Evolutionary conservation across 2,329 filamentous ascomycete species (phyloP).

Genomic region (Catunica adiposa): DNA sequence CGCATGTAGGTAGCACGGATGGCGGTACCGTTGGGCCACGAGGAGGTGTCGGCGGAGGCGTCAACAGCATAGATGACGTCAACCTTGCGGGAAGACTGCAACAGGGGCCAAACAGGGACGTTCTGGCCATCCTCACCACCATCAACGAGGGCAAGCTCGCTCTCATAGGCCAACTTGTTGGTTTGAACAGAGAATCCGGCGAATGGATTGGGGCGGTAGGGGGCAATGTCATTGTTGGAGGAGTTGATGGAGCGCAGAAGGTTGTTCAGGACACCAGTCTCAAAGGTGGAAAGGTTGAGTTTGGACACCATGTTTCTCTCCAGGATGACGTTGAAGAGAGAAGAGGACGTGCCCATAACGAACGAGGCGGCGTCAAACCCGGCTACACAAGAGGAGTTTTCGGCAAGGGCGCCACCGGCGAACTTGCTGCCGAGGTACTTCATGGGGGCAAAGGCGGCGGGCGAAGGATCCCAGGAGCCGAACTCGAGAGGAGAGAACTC

Average conservation of each 20-base stretch:
- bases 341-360: conserved; percentile 67
- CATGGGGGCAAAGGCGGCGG: conserved; percentile 42
- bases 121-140: conserved; percentile 69
- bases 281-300: conserved; percentile 19
- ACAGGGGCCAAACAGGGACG: conserved; percentile 54
- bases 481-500: conserved; percentile 53
- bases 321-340: conserved; percentile 70
- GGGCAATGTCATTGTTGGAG: conserved; percentile 57
- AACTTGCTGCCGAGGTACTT: conserved; percentile 45
- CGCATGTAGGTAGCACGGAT: conserved; percentile 41
- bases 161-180: conserved; percentile 27
- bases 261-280: conserved; percentile 26
- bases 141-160: conserved; percentile 56
- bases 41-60: conserved; percentile 43
- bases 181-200: conserved; percentile 33
- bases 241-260: conserved; percentile 39
- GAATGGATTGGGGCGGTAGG: conserved; percentile 46
- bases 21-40: conserved; percentile 45
- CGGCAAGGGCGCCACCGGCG: conserved; percentile 28
- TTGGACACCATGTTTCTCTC: conserved; percentile 17
- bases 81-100: conserved; percentile 32
- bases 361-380: conserved; percentile 71
- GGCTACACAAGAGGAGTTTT: conserved; percentile 30
- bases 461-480: conserved; percentile 44
- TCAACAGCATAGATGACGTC: conserved; percentile 51